phyloP scores from a whole-genome alignment of 1,139 yeast species.

The Scheffersomyces titani region DNA sequence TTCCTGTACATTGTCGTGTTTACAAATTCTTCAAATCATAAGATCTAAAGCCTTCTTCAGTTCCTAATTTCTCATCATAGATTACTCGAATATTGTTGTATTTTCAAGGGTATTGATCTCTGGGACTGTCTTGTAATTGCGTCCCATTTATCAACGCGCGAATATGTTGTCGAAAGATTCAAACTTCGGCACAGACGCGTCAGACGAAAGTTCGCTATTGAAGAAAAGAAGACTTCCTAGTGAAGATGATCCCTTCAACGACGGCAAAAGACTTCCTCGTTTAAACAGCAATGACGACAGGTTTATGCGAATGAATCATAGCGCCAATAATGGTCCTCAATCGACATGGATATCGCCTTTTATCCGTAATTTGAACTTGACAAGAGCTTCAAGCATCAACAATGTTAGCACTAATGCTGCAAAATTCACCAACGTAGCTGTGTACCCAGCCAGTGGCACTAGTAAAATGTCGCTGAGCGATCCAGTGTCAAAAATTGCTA shows the following conservation, averaged over 20 bases:
- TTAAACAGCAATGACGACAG: conserved; percentile 5
- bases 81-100: neutral
- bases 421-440: neutral
- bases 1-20: neutral
- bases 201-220: neutral
- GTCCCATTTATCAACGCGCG: neutral
- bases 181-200: neutral
- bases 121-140: neutral
- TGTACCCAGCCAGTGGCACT: neutral
- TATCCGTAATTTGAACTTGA: conserved; percentile 14
- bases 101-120: neutral
- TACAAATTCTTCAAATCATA: neutral
- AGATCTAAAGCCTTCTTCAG: neutral
- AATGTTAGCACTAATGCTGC: neutral
- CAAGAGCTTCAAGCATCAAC: conserved; percentile 3
- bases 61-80: neutral
- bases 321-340: neutral
- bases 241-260: conserved; percentile 24
- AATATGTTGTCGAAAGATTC: neutral
- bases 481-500: neutral
- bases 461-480: neutral
- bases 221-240: conserved; percentile 4
- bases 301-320: neutral
- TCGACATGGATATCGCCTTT: conserved; percentile 4
- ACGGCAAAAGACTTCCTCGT: conserved; percentile 3